Evolutionary conservation across 2,329 filamentous ascomycete species (phyloP).

Genomic region (Podosphaera fusca): DNA sequence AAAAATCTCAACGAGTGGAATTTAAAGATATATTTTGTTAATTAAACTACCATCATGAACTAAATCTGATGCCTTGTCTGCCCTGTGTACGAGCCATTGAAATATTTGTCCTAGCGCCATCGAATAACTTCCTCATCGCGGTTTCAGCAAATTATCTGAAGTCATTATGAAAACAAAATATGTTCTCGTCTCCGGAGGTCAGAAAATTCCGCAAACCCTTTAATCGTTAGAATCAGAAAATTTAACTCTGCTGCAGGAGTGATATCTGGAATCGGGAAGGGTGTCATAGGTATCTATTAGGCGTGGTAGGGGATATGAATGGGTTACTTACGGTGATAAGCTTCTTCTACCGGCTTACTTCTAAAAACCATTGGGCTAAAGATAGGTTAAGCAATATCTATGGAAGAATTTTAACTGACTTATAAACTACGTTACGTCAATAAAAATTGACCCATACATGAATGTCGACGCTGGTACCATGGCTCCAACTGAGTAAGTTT

Average conservation of each 20-base stretch:
- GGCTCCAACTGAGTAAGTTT: slow-evolving; percentile 34
- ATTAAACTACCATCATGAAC: no score
- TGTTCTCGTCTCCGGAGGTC: slow-evolving; percentile 58
- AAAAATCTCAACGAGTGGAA: no score
- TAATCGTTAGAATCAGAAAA: slow-evolving; percentile 1
- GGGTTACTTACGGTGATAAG: slow-evolving; percentile 19
- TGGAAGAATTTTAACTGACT: slow-evolving; percentile 13
- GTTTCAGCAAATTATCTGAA: not conserved
- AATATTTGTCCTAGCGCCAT: no score
- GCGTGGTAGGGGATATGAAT: not conserved
- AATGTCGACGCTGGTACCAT: slow-evolving; percentile 52
- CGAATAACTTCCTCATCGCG: no score
- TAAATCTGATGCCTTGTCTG: no score
- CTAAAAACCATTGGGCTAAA: slow-evolving; percentile 64
- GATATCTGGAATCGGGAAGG: slow-evolving; percentile 35
- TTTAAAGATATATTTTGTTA: no score
- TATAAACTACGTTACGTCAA: slow-evolving; percentile 30
- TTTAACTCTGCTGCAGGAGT: slow-evolving; percentile 16
- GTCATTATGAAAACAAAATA: slow-evolving; percentile 38
- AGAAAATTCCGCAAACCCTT: not conserved
- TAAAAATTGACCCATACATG: slow-evolving; percentile 53
- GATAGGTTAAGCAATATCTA: slow-evolving; percentile 25
- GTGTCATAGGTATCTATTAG: slow-evolving; percentile 37
- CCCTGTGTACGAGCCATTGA: no score
- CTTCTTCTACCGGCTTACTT: slow-evolving; percentile 48